phyloP scores from a whole-genome alignment of 257 asterid genomes.

The Verbena officinalis region DNA sequence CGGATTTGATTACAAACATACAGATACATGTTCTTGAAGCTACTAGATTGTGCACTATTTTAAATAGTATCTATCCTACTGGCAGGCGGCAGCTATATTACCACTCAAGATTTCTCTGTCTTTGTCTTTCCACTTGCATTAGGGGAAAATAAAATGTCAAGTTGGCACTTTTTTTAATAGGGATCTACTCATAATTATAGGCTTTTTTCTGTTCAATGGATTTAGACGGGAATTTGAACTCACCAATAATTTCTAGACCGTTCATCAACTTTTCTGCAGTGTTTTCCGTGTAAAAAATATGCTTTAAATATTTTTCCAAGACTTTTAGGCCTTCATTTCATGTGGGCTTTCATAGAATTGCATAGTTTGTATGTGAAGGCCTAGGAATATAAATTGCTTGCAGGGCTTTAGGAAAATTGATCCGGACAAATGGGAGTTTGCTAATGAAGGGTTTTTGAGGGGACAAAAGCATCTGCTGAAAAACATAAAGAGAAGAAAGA shows the following conservation, averaged over 20 bases:
- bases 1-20: constrained; percentile 21
- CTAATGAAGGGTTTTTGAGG: constrained; percentile 47
- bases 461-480: constrained; percentile 47
- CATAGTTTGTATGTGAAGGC: not conserved
- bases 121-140: not conserved
- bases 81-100: not conserved
- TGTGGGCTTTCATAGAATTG: not conserved
- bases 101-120: not conserved
- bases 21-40: constrained; percentile 19
- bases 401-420: constrained; percentile 53
- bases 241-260: not conserved
- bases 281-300: not conserved
- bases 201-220: constrained; percentile 30
- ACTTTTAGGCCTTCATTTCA: constrained; percentile 13
- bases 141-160: constrained; percentile 11
- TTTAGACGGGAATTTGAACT: not conserved
- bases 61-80: not conserved
- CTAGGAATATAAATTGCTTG: constrained; percentile 19
- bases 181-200: constrained; percentile 15
- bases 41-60: constrained; percentile 26
- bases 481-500: constrained; percentile 43
- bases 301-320: not conserved
- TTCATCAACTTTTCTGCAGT: constrained; percentile 24
- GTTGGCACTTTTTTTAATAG: constrained; percentile 22
- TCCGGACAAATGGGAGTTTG: constrained; percentile 57